Evolutionary conservation across 225 moss, liverwort and hornwort species (phyloP).

Genomic region (Pseudoscleropodium purum): DNA sequence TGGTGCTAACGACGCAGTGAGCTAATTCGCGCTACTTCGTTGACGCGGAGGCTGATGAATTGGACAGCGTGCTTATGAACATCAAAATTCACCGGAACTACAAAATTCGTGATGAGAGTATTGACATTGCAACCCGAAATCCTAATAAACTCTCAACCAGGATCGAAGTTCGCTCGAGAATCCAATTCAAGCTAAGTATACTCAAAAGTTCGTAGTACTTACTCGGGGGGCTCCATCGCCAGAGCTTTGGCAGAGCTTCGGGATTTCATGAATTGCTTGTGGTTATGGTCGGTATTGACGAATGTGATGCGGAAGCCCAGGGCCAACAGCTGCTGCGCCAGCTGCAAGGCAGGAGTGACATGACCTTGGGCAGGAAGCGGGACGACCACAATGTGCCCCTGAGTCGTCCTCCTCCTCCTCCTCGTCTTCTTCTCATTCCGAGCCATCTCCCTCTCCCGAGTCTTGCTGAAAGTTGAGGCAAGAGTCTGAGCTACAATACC

Average conservation of each 20-base stretch:
- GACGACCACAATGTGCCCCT: slow-evolving; percentile 18
- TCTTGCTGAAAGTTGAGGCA: background rate
- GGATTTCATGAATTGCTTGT: background rate
- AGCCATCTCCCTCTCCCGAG: background rate
- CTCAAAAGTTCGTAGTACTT: background rate
- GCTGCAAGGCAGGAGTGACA: background rate
- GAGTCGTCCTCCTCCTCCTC: no score
- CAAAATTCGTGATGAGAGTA: background rate
- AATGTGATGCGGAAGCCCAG: slow-evolving; percentile 21
- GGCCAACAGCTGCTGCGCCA: slow-evolving; percentile 7
- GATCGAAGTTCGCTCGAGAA: background rate
- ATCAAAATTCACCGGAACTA: background rate
- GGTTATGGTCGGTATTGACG: slow-evolving; percentile 10
- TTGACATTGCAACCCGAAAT: background rate
- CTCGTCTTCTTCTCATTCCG: background rate
- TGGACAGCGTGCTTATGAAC: background rate
- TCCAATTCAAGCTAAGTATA: background rate
- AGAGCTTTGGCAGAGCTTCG: background rate
- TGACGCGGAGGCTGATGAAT: no score
- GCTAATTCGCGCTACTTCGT: background rate
- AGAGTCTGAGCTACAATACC: background rate
- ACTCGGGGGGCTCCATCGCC: background rate
- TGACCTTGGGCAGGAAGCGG: slow-evolving; percentile 15
- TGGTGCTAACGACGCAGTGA: background rate
- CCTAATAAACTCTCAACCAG: background rate